Evolutionary conservation across 352 stramenopile species (phyloP), one percentile per base, ranked within the genome.

Genomic region (Phytopythium cucurbitacearum): DNA sequence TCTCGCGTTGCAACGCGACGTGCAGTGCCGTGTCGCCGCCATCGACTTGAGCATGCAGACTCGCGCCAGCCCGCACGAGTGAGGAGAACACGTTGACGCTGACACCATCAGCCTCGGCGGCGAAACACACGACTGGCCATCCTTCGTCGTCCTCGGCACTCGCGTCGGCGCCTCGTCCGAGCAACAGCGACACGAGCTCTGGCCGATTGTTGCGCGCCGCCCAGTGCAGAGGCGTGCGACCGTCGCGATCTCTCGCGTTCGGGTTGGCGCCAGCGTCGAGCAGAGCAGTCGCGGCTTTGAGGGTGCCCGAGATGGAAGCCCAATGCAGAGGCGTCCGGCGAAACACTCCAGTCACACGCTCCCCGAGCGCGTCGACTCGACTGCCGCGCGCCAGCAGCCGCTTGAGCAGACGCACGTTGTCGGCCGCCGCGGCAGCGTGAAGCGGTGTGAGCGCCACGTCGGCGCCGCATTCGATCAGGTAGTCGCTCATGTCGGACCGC

Each of bases 371-470:
- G 37, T 93, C 72, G 0, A 82, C 72, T 0, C 69, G 38, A 5
- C 69, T 69, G 12, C 73, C 67, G 41, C 58, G 62, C 5, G 60
- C 60, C 2, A 92, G 64, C 15, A 90, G 60, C 34, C 60, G 58
- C 51, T 67, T 69, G 11, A 93, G 70, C 33, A 52, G 59, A 4
- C 34, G 42, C 3, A 65, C 52, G 48, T 91, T 71, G 15, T 87
- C 70, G 6, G 63, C 64, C 0, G 78, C 83, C n/a, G 78, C 73
- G 0, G 83, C 83, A n/a, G 75, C 61, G 55, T 93, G 83, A 5
- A 93, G 69, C 35, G 83, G 80, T 8, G 83, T 91, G 39, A 93
- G 50, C 11, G 83, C 80, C 1, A 93, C 83, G 37, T 93, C 83
- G n/a, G 52, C 75, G 7, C 83, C 83, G 15, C 70, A 72, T 12